Percentiles rank a stretch among this genome's conserved stretches.
Conservation (phyloP, 768 basidiomycete species). For the Cystoderma amianthinum region DNA sequence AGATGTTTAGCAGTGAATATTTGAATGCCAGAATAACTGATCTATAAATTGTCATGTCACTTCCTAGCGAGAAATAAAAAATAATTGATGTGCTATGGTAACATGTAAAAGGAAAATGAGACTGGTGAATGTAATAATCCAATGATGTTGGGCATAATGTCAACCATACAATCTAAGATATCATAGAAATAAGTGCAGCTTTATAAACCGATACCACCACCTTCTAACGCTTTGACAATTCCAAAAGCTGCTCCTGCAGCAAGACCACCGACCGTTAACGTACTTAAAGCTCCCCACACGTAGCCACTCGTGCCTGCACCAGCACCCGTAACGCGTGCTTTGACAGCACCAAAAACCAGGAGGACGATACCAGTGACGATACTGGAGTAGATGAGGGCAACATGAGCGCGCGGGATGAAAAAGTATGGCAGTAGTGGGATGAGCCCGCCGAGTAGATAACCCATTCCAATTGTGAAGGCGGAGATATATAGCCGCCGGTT, state of each 20-base stretch:
- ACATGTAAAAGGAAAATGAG: no score
- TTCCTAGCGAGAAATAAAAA: no score
- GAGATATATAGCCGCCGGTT: conserved; percentile 79
- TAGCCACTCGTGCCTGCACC: conserved; percentile 62
- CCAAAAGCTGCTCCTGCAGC: conserved; percentile 71
- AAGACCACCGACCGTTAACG: conserved; percentile 81
- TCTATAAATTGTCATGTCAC: no score
- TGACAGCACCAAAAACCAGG: conserved; percentile 86
- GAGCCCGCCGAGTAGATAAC: conserved; percentile 89
- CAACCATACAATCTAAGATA: no score
- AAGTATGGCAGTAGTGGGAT: conserved; percentile 93
- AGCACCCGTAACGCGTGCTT: conserved; percentile 83
- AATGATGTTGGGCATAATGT: no score
- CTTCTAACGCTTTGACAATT: conserved; percentile 42
- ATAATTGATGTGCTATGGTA: no score
- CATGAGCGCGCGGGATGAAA: conserved; percentile 66
- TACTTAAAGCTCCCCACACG: conserved; percentile 82
- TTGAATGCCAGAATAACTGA: no score
- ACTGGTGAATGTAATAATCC: no score
- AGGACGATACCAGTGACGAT: conserved; percentile 81
- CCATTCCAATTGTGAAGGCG: conserved; percentile 92
- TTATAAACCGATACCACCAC: conserved; percentile 10
- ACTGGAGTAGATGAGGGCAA: conserved; percentile 67
- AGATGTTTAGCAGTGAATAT: no score
- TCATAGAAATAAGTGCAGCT: no score